Conservation (phyloP, 2,329 filamentous ascomycete genomes). For the Trichoderma polysporum region DNA sequence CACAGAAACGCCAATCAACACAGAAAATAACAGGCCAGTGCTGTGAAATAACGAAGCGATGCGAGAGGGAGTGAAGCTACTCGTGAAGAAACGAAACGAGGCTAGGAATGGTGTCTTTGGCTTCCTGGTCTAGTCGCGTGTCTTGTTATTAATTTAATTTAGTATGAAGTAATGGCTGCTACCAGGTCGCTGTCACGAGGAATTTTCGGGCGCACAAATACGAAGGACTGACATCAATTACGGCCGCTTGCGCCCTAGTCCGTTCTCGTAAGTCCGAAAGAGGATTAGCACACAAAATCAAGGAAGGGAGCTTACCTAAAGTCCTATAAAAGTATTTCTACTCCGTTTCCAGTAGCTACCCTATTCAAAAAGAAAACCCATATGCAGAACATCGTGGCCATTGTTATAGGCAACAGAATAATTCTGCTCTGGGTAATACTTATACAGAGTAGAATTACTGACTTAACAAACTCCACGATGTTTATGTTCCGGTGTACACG, state of each 20-base stretch:
- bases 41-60: neutral
- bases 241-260: neutral
- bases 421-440: no score
- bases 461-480: no score
- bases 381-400: no score
- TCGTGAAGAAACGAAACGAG: neutral
- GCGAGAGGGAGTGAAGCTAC: neutral
- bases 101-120: neutral
- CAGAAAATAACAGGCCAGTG: neutral
- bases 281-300: neutral
- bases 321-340: neutral
- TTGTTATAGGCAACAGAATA: no score
- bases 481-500: no score
- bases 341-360: neutral
- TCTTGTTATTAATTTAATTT: conserved; percentile 3
- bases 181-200: conserved; percentile 1
- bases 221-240: neutral
- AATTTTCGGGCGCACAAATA: conserved; percentile 16
- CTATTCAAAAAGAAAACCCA: neutral
- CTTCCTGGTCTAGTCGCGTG: conserved; percentile 4
- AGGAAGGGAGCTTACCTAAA: neutral
- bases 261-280: neutral
- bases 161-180: conserved; percentile 2
- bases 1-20: neutral
- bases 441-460: no score